Evolutionary conservation across 352 stramenopile species (phyloP).

Genomic region (Globisporangium mamillatum): DNA sequence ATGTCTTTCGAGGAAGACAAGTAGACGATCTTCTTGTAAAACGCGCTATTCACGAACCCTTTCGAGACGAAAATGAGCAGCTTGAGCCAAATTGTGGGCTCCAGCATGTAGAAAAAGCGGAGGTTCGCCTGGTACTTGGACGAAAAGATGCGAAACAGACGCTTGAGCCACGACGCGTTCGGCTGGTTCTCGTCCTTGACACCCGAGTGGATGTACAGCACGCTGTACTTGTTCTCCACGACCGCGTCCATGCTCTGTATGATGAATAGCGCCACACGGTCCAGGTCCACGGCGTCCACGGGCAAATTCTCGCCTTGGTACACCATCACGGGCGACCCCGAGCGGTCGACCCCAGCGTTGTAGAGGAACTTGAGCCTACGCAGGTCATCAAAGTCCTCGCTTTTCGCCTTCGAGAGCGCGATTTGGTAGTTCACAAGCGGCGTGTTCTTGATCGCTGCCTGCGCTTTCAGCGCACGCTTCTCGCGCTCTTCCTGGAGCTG

Average conservation of each 20-base stretch:
- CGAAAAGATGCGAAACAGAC: slow-evolving; percentile 57
- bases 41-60: slow-evolving; percentile 52
- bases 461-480: slow-evolving; percentile 13
- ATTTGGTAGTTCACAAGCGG: slow-evolving; percentile 32
- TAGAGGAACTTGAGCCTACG: slow-evolving; percentile 60
- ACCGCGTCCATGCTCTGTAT: slow-evolving; percentile 63
- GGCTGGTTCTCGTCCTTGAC: slow-evolving; percentile 52
- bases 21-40: slow-evolving; percentile 83
- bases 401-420: slow-evolving; percentile 42
- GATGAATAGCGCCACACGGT: slow-evolving; percentile 74
- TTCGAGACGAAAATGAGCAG: slow-evolving; percentile 67
- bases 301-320: slow-evolving; percentile 60
- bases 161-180: slow-evolving; percentile 63
- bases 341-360: slow-evolving; percentile 59
- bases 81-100: slow-evolving; percentile 73
- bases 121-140: slow-evolving; percentile 58
- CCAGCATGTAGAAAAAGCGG: slow-evolving; percentile 77
- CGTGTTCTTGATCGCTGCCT: slow-evolving; percentile 11
- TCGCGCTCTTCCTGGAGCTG: slow-evolving; percentile 35
- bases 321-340: slow-evolving; percentile 63
- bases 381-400: slow-evolving; percentile 61
- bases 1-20: slow-evolving; percentile 46
- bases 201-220: slow-evolving; percentile 64
- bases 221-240: slow-evolving; percentile 53
- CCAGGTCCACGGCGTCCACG: slow-evolving; percentile 43